Percentiles rank a stretch among this genome's conserved stretches.
These are phyloP conservation scores for Bidens hawaiensis DNA, from an alignment of 140 eudicot genomes.

Conservation along the genomic window DNA sequence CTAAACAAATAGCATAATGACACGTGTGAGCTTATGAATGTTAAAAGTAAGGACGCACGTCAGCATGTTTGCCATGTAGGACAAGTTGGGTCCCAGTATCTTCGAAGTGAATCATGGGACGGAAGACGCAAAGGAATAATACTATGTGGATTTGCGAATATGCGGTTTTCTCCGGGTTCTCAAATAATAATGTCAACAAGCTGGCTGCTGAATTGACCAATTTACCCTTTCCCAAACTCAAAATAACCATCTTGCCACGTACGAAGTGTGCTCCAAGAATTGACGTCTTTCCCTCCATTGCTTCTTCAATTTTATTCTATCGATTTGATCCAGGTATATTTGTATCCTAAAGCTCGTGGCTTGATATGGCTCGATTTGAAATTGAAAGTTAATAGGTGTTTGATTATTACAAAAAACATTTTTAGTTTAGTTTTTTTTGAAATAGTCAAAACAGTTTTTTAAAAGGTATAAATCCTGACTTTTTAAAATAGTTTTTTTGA, in stretches of 20 bases:
- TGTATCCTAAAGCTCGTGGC: too few relatives aligned
- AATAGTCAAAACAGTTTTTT: too few relatives aligned
- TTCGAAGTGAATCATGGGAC: slow-evolving; percentile 1
- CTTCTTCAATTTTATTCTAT: too few relatives aligned
- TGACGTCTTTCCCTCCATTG: slow-evolving; percentile 2
- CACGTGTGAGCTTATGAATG: slow-evolving; percentile 3
- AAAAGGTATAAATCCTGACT: too few relatives aligned
- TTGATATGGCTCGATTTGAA: too few relatives aligned
- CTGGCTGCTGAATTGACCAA: slow-evolving; percentile 1
- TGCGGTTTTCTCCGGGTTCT: slow-evolving; percentile 14
- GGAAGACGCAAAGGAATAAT: slow-evolving; percentile 23
- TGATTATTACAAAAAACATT: too few relatives aligned
- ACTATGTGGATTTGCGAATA: slow-evolving; percentile 26
- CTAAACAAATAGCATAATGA: background rate
- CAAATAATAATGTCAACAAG: background rate
- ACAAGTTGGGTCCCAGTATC: slow-evolving; percentile 18
- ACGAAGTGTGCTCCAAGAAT: background rate
- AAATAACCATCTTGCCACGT: background rate
- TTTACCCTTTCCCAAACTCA: slow-evolving; percentile 2
- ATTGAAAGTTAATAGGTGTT: too few relatives aligned
- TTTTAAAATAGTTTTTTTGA: too few relatives aligned
- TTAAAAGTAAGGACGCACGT: background rate
- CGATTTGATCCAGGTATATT: too few relatives aligned
- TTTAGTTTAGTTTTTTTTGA: too few relatives aligned
- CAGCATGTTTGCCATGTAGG: slow-evolving; percentile 23